Conservation (phyloP, 495 filamentous ascomycete species). For the Penicillium turbatum region DNA sequence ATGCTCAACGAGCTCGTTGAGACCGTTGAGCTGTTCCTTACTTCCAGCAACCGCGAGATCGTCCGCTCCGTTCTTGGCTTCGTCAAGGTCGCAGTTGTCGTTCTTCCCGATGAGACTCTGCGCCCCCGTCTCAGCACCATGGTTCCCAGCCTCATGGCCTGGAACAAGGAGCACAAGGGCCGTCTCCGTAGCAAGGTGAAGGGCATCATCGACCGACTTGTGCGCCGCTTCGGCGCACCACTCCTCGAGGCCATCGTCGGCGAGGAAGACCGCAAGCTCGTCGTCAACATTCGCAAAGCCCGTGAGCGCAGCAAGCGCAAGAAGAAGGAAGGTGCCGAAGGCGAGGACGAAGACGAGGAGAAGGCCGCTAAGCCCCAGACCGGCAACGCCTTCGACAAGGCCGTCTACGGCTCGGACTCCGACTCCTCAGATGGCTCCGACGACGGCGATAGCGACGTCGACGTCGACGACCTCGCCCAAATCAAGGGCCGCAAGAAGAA, state of each 20-base stretch:
- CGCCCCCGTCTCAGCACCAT: conserved; percentile 65
- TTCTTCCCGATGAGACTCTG: conserved; percentile 71
- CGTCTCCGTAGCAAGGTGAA: conserved; percentile 95
- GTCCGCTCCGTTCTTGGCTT: conserved; percentile 90
- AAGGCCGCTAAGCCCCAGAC: conserved; percentile 44
- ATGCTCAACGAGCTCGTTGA: conserved; percentile 75
- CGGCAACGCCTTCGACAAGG: conserved; percentile 91
- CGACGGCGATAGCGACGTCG: conserved; percentile 53
- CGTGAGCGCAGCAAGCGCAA: conserved; percentile 82
- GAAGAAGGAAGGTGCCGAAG: conserved; percentile 60
- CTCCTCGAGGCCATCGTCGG: conserved; percentile 65
- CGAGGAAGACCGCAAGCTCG: conserved; percentile 81
- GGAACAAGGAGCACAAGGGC: conserved; percentile 96
- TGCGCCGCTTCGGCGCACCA: conserved; percentile 82
- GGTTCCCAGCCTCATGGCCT: conserved; percentile 86
- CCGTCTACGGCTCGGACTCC: conserved; percentile 84
- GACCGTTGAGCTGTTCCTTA: conserved; percentile 91
- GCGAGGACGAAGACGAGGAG: conserved; percentile 46
- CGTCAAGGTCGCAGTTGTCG: conserved; percentile 90
- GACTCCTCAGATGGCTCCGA: conserved; percentile 60
- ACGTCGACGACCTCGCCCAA: conserved; percentile 37
- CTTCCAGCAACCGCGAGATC: conserved; percentile 91
- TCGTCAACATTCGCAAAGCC: conserved; percentile 89
- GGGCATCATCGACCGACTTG: conserved; percentile 90
- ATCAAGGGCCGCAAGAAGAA: conserved; percentile 35